phyloP scores from a whole-genome alignment of 805 yeast species.

The Kazachstania kunashirensis region DNA sequence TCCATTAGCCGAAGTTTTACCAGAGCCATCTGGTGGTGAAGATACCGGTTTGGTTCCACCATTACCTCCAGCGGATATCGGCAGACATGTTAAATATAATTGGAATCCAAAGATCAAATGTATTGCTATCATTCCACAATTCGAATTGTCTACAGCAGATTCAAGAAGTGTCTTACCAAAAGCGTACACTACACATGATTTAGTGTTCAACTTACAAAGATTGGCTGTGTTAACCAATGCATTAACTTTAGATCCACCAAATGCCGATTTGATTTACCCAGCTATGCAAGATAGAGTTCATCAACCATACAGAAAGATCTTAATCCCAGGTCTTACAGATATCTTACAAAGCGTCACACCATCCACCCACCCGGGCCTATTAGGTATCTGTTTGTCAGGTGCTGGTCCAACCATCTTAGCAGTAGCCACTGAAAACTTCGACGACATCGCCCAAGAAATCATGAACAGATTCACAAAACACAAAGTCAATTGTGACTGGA shows the following conservation, averaged over 20 bases:
- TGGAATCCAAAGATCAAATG: slow-evolving; percentile 81
- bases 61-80: slow-evolving; percentile 76
- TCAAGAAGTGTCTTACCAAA: slow-evolving; percentile 84
- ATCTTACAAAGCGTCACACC: slow-evolving; percentile 77
- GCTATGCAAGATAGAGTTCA: slow-evolving; percentile 96
- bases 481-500: slow-evolving; percentile 68
- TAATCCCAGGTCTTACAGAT: slow-evolving; percentile 84
- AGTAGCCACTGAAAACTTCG: slow-evolving; percentile 82
- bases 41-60: slow-evolving; percentile 64
- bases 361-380: slow-evolving; percentile 65
- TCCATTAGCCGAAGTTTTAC: slow-evolving; percentile 77
- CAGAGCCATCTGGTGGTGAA: slow-evolving; percentile 62
- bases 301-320: slow-evolving; percentile 89
- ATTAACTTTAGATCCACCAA: slow-evolving; percentile 73
- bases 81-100: slow-evolving; percentile 77
- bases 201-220: slow-evolving; percentile 88
- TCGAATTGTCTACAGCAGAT: slow-evolving; percentile 88
- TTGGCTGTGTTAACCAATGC: slow-evolving; percentile 89
- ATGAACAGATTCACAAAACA: slow-evolving; percentile 57
- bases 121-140: slow-evolving; percentile 84
- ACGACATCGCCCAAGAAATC: slow-evolving; percentile 69
- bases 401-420: slow-evolving; percentile 98
- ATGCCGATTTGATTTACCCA: slow-evolving; percentile 73
- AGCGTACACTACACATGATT: slow-evolving; percentile 66
- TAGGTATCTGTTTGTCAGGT: slow-evolving; percentile 93